These are phyloP conservation scores for Pleurotus tuoliensis DNA, from an alignment of 768 basidiomycete species.

Conservation along the genomic window DNA sequence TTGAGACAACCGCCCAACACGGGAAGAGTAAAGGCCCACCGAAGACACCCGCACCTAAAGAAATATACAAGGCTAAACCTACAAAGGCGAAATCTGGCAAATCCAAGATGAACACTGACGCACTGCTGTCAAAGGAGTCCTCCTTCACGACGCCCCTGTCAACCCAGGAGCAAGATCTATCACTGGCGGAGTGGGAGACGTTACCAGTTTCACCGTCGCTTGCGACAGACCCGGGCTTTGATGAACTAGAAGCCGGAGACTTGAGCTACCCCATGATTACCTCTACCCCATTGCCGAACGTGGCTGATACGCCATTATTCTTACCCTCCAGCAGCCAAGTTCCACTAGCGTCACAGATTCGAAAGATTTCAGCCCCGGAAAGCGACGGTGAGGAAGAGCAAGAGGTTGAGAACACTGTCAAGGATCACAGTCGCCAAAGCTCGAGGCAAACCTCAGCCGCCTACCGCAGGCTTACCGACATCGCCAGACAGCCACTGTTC, in stretches of 20 bases:
- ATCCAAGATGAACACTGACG: too few relatives aligned
- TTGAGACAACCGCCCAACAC: not conserved
- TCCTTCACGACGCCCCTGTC: not conserved
- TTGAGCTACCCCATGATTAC: not conserved
- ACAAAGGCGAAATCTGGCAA: slow-evolving; percentile 1
- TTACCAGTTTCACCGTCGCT: slow-evolving; percentile 17
- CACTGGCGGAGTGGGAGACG: slow-evolving; percentile 19
- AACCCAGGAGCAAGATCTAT: slow-evolving; percentile 1
- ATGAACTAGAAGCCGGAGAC: not conserved
- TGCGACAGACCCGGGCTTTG: slow-evolving; percentile 13
- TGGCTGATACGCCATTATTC: slow-evolving; percentile 38
- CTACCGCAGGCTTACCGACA: slow-evolving; percentile 51
- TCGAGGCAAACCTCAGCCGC: slow-evolving; percentile 11
- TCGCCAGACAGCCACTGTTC: slow-evolving; percentile 40
- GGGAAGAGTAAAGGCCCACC: too few relatives aligned
- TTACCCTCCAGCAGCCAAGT: slow-evolving; percentile 48
- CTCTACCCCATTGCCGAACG: not conserved
- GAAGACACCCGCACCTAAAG: too few relatives aligned
- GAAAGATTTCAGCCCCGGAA: slow-evolving; percentile 26
- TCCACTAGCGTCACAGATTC: slow-evolving; percentile 40
- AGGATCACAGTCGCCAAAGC: slow-evolving; percentile 12
- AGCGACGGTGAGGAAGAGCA: slow-evolving; percentile 34
- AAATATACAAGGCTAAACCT: too few relatives aligned
- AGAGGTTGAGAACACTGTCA: slow-evolving; percentile 30
- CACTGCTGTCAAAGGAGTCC: too few relatives aligned